Percentiles rank a stretch among this genome's conserved stretches.
Conservation (phyloP, 108 stramenopile species). For the Fragilaria crotonensis region DNA sequence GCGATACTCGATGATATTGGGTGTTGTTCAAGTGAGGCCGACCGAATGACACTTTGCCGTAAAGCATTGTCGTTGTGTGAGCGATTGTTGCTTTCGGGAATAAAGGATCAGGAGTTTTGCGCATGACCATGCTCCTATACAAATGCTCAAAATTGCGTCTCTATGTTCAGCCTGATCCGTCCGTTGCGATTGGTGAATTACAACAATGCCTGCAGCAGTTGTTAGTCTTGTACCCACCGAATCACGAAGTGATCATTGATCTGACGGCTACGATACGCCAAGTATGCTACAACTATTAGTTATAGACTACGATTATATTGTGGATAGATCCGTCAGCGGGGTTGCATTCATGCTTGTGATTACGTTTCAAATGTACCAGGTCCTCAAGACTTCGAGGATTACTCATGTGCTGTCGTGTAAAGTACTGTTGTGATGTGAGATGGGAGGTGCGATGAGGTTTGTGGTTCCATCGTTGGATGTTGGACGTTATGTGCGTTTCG, state of each 20-base stretch:
- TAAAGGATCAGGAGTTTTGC: slow-evolving; percentile 4
- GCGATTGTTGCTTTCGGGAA: neutral
- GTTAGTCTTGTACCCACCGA: slow-evolving; percentile 6
- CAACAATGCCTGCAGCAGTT: slow-evolving; percentile 4
- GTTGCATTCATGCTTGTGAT: too few species aligned
- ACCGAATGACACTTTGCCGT: neutral
- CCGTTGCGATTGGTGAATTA: slow-evolving; percentile 13
- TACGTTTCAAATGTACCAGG: too few species aligned
- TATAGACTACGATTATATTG: too few species aligned
- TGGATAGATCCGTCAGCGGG: too few species aligned
- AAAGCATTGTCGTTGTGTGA: slow-evolving; percentile 6
- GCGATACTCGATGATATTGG: slow-evolving; percentile 5
- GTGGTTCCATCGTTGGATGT: too few species aligned
- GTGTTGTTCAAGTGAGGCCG: neutral
- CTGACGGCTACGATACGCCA: neutral
- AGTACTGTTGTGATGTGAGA: too few species aligned
- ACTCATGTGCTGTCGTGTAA: too few species aligned
- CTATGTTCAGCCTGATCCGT: slow-evolving; percentile 18
- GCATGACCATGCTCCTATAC: slow-evolving; percentile 7
- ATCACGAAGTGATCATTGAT: slow-evolving; percentile 20
- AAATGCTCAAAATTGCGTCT: slow-evolving; percentile 25
- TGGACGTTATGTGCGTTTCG: too few species aligned
- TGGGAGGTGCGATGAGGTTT: too few species aligned
- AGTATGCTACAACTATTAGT: too few species aligned
- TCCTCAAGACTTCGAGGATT: too few species aligned